These are phyloP conservation scores for Leccinum griseonigrum DNA, from an alignment of 1,284 basidiomycete species.

Conservation along the genomic window DNA sequence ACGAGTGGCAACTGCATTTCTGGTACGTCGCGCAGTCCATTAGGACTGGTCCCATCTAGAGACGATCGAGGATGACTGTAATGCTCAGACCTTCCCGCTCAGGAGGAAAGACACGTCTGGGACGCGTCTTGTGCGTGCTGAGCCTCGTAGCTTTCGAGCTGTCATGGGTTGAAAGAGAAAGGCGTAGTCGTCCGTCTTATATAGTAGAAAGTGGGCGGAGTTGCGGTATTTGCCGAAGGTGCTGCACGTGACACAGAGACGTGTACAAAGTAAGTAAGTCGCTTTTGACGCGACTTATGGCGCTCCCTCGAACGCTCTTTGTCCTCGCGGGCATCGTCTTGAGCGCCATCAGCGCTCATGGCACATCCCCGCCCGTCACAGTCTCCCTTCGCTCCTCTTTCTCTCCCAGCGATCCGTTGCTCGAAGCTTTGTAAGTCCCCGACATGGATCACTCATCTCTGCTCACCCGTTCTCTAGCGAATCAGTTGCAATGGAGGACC, in stretches of 20 bases:
- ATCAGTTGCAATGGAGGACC: constrained; percentile 42
- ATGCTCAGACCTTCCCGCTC: constrained; percentile 68
- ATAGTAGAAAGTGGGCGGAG: constrained; percentile 17
- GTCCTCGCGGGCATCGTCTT: constrained; percentile 22
- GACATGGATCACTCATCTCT: not conserved
- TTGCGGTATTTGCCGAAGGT: constrained; percentile 14
- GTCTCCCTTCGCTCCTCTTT: constrained; percentile 81
- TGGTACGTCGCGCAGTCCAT: constrained; percentile 49
- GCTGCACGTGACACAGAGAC: constrained; percentile 23
- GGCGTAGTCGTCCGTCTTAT: not conserved
- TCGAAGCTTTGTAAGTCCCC: constrained; percentile 76
- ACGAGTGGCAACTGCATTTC: constrained; percentile 38
- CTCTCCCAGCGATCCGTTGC: constrained; percentile 68
- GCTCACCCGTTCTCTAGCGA: constrained; percentile 42
- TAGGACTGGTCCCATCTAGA: constrained; percentile 48
- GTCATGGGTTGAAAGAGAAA: constrained; percentile 24
- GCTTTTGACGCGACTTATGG: constrained; percentile 12
- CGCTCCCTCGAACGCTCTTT: constrained; percentile 16
- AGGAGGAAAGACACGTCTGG: constrained; percentile 33
- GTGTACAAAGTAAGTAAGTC: constrained; percentile 6
- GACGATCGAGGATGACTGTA: constrained; percentile 47
- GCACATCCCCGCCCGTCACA: constrained; percentile 67
- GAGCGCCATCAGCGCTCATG: constrained; percentile 13
- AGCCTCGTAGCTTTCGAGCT: constrained; percentile 55
- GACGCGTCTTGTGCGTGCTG: constrained; percentile 40